These are phyloP conservation scores for Tolypocladium album DNA, from an alignment of 2,329 filamentous ascomycete species.

Conservation along the genomic window DNA sequence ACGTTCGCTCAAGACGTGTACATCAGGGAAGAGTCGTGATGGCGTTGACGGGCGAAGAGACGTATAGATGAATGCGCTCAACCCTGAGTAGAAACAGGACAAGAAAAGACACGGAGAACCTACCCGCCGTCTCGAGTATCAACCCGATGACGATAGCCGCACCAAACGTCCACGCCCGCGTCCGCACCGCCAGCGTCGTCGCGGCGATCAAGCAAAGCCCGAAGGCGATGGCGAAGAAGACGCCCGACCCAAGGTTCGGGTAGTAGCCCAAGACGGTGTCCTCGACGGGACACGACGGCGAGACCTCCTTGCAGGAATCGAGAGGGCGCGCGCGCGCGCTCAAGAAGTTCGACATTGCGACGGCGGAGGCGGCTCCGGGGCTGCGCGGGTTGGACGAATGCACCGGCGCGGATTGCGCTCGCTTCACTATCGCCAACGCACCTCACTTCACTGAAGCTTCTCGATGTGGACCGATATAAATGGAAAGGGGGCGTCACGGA, in stretches of 20 bases:
- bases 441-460: neutral
- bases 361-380: too few species aligned
- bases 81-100: too few species aligned
- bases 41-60: neutral
- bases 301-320: constrained; percentile 23
- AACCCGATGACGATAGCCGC: constrained; percentile 36
- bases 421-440: neutral
- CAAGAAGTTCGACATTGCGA: constrained; percentile 5
- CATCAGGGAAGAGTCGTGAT: neutral
- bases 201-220: constrained; percentile 31
- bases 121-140: constrained; percentile 40
- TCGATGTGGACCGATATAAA: neutral
- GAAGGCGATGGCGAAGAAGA: constrained; percentile 41
- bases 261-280: constrained; percentile 45
- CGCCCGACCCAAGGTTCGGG: constrained; percentile 44
- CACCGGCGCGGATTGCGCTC: neutral
- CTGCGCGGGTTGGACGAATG: neutral
- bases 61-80: neutral
- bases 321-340: constrained; percentile 3
- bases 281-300: constrained; percentile 35
- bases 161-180: constrained; percentile 45
- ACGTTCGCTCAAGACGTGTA: neutral
- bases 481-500: neutral
- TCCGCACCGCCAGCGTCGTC: constrained; percentile 32
- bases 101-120: constrained; percentile 2